Conservation (phyloP, 2,329 filamentous ascomycete genomes). For the Trichoderma harzianum region DNA sequence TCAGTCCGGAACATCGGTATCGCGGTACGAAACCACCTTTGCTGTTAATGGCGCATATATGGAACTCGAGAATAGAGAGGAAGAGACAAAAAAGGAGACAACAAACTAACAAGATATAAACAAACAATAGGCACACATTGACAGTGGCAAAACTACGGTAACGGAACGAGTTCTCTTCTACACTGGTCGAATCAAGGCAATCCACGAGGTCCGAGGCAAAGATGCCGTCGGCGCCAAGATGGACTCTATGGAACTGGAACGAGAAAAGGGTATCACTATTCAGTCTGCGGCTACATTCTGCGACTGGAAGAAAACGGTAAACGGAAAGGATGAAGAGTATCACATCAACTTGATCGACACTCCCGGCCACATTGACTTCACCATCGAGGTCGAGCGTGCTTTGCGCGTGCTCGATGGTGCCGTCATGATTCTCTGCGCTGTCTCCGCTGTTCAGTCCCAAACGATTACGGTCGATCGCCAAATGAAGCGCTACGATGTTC, state of each 20-base stretch:
- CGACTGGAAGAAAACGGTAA: constrained; percentile 87
- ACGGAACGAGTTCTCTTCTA: constrained; percentile 98
- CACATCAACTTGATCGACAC: constrained; percentile 99
- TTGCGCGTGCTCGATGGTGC: constrained; percentile 92
- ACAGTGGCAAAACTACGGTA: constrained; percentile 95
- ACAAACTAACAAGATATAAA: neutral
- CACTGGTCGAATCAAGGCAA: constrained; percentile 92
- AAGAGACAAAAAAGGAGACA: neutral
- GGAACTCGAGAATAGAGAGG: neutral
- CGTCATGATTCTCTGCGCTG: constrained; percentile 97
- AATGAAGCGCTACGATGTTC: constrained; percentile 98
- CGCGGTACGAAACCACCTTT: constrained; percentile 57
- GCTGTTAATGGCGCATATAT: neutral
- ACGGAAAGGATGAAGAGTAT: constrained; percentile 84
- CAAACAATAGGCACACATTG: constrained; percentile 76
- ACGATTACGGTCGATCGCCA: constrained; percentile 97
- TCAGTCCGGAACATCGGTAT: constrained; percentile 96
- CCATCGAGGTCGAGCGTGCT: constrained; percentile 95
- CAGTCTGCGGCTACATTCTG: constrained; percentile 97
- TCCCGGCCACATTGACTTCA: constrained; percentile 97
- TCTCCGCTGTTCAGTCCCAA: constrained; percentile 95
- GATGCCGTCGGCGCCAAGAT: constrained; percentile 97
- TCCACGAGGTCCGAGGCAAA: constrained; percentile 94
- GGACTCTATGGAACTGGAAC: constrained; percentile 99
- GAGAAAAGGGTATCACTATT: constrained; percentile 98